Base-by-base conservation (phyloP, 257 asterid genomes). In the Haberlea rhodopensis region DNA sequence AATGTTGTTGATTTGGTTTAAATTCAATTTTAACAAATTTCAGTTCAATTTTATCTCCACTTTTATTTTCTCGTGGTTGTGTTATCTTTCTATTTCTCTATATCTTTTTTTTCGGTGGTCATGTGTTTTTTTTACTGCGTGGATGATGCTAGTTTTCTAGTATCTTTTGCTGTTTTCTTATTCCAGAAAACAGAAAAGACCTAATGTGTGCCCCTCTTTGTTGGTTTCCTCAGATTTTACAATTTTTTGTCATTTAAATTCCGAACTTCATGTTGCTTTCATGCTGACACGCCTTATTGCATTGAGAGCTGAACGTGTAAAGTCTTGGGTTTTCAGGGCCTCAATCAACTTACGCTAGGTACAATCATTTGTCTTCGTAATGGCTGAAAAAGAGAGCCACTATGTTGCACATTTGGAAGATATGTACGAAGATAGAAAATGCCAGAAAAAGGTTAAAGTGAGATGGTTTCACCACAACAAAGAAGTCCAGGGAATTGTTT, bases 381-480 rank as follows among this genome's bases (percentile, higher is more conserved):
- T 94, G 99, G 97, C 97, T 67, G 97, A 94, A 73, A 85, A 81
- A 71, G 97, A 94, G 60, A 88, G 82, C 66, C 95, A 79, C 55
- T 78, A 90, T 69, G 78, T 94, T 60, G 96, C 99, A 43, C 90
- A 90, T 74, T 73, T 94, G 72, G 97, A 90, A 78, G 99, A 94
- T 71, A 86, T 94, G 97, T 94, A 94, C n/a, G 97, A 90, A 83
- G 97, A 94, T 74, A 71, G 87, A 59, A 94, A 94, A 84, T 73
- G 84, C 80, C 95, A 87, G 73, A 90, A 85, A 82, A 94, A 88
- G 78, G 97, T 87, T 75, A 94, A 87, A 85, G 96, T 94, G 54
- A 84, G 99, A 81, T 94, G 97, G 99, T 94, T 94, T 77, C 97
- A 94, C 78, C 85, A 87, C 57, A 81, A 80, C 62, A 81, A 81